Evolutionary conservation across 371 early-diverging fungal genomes (phyloP), one percentile per base, ranked within the genome.

Genomic region (Zancudomyces culisetae): DNA sequence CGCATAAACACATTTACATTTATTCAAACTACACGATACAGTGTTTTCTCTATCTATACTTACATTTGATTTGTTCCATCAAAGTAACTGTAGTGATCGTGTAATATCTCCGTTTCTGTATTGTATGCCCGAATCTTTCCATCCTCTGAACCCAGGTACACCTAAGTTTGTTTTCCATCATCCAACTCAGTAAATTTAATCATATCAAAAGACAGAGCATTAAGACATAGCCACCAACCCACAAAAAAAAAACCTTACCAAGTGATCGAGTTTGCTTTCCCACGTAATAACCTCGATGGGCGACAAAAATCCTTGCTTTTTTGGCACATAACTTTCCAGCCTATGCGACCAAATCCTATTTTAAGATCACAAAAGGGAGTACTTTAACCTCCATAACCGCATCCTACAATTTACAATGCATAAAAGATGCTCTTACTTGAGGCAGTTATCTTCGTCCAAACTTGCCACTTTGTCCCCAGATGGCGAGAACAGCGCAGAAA

Each of bases 391-490:
- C 6, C 19, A 21, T 19, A 8, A 20, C 8, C 20, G 19, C 21
- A 24, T 6, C 19, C 6, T 21, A 43, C 19, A 8, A 43, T 43
- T 19, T 10, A 8, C 4, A 43, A 10, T 43, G 20, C 21, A 43
- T 12, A 43, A 20, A n/a, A n/a, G n/a, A n/a, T 21, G 24, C 6
- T 10, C 3, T 27, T 48, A 48, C 57, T 62, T 67, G 29, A 66
- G 54, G 20, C 60, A 58, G 15, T 59, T 59, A 45, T 66, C 66
- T 54, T 66, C 66, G 52, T 66, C 66, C 53, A 61, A 60, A 60
- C 66, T 66, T 45, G 66, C 66, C 26, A 66, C 64, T 21, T 61
- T 55, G 22, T 57, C 55, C 26, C 64, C 66, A 21, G 64, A 45
- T 6, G 59, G 53, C 0, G 66, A 66, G 29, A 66, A 66, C 56